Evolutionary conservation across 345 rosid species (phyloP).

Genomic region (Brassica juncea): DNA sequence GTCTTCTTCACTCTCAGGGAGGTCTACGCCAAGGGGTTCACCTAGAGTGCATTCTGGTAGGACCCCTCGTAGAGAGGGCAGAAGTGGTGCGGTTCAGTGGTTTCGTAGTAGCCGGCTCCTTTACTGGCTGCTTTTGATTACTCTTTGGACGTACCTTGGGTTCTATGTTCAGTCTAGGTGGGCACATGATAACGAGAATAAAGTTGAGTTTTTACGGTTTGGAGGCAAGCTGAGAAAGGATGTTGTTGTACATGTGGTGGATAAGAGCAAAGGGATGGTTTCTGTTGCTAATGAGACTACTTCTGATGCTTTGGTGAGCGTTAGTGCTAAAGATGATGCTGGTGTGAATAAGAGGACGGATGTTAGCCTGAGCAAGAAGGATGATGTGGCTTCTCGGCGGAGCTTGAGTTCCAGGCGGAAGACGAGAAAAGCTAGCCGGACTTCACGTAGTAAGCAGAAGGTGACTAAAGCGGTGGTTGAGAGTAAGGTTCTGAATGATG

Average conservation of each 20-base stretch:
- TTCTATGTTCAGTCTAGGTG: constrained; percentile 93
- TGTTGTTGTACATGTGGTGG: constrained; percentile 21
- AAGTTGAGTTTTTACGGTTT: constrained; percentile 66
- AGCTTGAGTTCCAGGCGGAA: constrained; percentile 47
- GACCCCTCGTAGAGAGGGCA: constrained; percentile 60
- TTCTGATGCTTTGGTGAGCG: constrained; percentile 43
- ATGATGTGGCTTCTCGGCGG: constrained; percentile 40
- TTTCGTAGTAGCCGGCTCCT: constrained; percentile 71
- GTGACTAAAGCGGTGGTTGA: constrained; percentile 37
- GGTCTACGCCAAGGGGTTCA: constrained; percentile 71
- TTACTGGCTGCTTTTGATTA: constrained; percentile 90
- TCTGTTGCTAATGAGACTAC: constrained; percentile 52
- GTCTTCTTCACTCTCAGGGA: constrained; percentile 76
- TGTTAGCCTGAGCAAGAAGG: constrained; percentile 57
- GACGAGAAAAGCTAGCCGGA: constrained; percentile 49
- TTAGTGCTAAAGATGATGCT: constrained; percentile 41
- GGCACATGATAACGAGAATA: constrained; percentile 82
- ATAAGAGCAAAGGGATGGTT: constrained; percentile 41
- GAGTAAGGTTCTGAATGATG: constrained; percentile 45
- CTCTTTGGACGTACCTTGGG: constrained; percentile 95
- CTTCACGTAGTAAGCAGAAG: constrained; percentile 52
- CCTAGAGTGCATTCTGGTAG: constrained; percentile 68
- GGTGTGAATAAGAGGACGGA: constrained; percentile 42
- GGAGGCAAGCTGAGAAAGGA: constrained; percentile 48
- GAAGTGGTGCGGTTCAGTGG: constrained; percentile 55